Evolutionary conservation across 2,329 filamentous ascomycete species (phyloP).

Genomic region (Phaeosphaeriaceae sp.): DNA sequence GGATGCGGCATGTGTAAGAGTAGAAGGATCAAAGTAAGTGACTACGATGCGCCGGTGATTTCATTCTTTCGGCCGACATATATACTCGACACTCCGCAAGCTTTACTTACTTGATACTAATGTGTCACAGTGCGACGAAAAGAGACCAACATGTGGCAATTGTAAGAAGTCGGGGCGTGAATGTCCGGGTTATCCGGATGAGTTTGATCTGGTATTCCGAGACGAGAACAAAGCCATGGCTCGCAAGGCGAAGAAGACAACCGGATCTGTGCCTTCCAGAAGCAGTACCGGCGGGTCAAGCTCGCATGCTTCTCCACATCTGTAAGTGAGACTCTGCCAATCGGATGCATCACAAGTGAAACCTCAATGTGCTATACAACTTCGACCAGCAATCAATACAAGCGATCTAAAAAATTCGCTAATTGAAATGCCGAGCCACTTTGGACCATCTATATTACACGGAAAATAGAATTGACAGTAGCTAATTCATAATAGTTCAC

Average conservation of each 20-base stretch:
- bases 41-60: not conserved
- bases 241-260: constrained; percentile 62
- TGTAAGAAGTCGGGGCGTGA: constrained; percentile 41
- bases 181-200: constrained; percentile 59
- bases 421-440: too few species aligned
- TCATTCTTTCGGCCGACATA: not conserved
- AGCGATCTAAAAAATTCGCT: not conserved
- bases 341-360: not conserved
- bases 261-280: constrained; percentile 23
- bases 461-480: not conserved
- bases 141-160: constrained; percentile 44
- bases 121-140: constrained; percentile 43
- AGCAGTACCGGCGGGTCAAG: constrained; percentile 23
- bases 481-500: constrained; percentile 23
- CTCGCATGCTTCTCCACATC: constrained; percentile 39
- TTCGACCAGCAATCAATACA: not conserved
- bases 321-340: constrained; percentile 26
- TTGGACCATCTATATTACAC: too few species aligned
- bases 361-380: not conserved
- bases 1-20: constrained; percentile 79
- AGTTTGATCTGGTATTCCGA: constrained; percentile 75
- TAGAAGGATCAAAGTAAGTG: constrained; percentile 73
- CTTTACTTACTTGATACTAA: constrained; percentile 8
- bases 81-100: constrained; percentile 2
- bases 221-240: constrained; percentile 75